Evolutionary conservation across 169 alveolate genomes (phyloP), one percentile per base, ranked within the genome.

Genomic region (Eimeria acervulina): DNA sequence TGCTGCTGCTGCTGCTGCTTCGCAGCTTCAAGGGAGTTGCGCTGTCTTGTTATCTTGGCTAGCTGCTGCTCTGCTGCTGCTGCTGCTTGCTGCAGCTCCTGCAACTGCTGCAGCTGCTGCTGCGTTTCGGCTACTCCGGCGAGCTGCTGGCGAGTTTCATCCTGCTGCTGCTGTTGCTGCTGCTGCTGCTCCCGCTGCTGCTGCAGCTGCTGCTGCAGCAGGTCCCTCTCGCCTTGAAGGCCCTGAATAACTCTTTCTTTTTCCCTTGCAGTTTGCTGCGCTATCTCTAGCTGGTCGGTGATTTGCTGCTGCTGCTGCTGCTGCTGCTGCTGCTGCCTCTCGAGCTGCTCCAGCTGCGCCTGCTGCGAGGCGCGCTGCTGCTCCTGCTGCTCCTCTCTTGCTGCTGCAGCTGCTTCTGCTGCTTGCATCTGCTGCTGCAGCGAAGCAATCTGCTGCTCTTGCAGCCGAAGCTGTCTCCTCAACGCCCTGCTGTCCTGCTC

Each of bases 381-480:
- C 93, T 84, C 78, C 42, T 84, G 93, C 93, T 84, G 93, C 76
- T 84, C 93, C 19, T 84, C 93, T 66, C 93, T 84, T 31, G 93
- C 93, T 59, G 78, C 93, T 28, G 93, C 93, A 42, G 78, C 93
- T 28, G 93, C 78, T 7, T 52, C 93, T 52, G 93, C 93, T 59
- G 93, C 93, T 3, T 84, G 93, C 93, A 84, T 51, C 55, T 84
- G 93, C 93, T 84, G 93, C 93, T 84, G 93, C 80, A 84, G 93
- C 74, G 93, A 84, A 0, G 93, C 55, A 7, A 84, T 84, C 59
- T 84, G 93, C 74, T 59, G 93, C 93, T 84, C 93, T 26, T 84
- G 93, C 51, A 84, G 93, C 55, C 80, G 51, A 59, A 84, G 44
- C 93, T 84, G 93, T 36, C 93, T 51, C 33, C 33, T 84, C 19